Evolutionary conservation across 768 basidiomycete species (phyloP).

Genomic region (Filobasidium floriforme): DNA sequence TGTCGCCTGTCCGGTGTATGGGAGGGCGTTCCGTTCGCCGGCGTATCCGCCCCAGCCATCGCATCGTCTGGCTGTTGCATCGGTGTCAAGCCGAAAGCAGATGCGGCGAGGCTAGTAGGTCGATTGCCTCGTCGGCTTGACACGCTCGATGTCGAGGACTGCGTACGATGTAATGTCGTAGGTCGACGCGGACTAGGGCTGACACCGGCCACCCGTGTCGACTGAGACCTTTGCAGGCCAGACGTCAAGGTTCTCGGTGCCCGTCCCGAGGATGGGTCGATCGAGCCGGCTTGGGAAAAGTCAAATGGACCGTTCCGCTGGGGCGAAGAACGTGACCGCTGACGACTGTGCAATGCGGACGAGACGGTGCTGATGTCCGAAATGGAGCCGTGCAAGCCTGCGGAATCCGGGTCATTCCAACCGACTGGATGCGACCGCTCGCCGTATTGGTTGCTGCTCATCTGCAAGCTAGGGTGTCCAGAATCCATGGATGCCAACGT

Average conservation of each 20-base stretch:
- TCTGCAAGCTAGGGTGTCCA: not conserved
- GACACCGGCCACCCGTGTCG: slow-evolving; percentile 32
- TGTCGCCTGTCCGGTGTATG: slow-evolving; percentile 20
- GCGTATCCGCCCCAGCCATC: slow-evolving; percentile 29
- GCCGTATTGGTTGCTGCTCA: slow-evolving; percentile 20
- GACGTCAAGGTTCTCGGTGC: slow-evolving; percentile 30
- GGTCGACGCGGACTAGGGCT: slow-evolving; percentile 40
- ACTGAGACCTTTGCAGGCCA: slow-evolving; percentile 37
- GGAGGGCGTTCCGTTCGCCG: slow-evolving; percentile 17
- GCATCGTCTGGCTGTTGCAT: slow-evolving; percentile 24
- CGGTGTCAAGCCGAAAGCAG: slow-evolving; percentile 42
- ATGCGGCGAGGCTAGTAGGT: slow-evolving; percentile 38
- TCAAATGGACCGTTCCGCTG: not conserved
- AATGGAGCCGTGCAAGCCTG: slow-evolving; percentile 24
- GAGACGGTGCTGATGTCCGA: slow-evolving; percentile 19
- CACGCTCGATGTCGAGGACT: slow-evolving; percentile 27
- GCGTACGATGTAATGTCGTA: slow-evolving; percentile 29
- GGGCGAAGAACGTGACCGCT: slow-evolving; percentile 41
- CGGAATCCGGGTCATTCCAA: slow-evolving; percentile 31
- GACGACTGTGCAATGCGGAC: slow-evolving; percentile 22
- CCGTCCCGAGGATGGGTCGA: slow-evolving; percentile 39
- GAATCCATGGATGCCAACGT: slow-evolving; percentile 20
- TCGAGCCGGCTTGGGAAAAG: slow-evolving; percentile 24
- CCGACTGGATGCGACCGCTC: slow-evolving; percentile 23
- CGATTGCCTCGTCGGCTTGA: slow-evolving; percentile 25